phyloP scores from a whole-genome alignment of 2,329 filamentous ascomycete genomes.

The Claviceps paspali region DNA sequence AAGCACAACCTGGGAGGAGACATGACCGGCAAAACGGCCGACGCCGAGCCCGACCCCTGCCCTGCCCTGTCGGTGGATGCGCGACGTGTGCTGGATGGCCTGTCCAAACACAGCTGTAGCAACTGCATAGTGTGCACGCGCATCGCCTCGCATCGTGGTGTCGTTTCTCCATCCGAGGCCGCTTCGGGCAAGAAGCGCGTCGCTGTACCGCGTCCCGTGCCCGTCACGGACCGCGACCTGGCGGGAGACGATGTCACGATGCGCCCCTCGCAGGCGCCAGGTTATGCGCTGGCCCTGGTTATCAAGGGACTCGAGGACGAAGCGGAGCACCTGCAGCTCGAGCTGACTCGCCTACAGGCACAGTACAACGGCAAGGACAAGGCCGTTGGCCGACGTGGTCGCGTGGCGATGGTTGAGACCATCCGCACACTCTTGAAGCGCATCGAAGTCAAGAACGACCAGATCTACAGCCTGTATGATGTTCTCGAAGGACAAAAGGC shows the following conservation, averaged over 20 bases:
- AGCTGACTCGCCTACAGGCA: slow-evolving; percentile 45
- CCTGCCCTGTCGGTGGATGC: slow-evolving; percentile 36
- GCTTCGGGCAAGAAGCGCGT: slow-evolving; percentile 40
- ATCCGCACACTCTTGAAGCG: slow-evolving; percentile 47
- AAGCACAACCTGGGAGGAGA: slow-evolving; percentile 10
- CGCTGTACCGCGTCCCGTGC: slow-evolving; percentile 46
- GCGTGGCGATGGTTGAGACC: slow-evolving; percentile 42
- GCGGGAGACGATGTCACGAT: slow-evolving; percentile 37
- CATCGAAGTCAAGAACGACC: slow-evolving; percentile 59
- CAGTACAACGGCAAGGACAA: slow-evolving; percentile 54
- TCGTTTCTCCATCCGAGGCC: slow-evolving; percentile 22
- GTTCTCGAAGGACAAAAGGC: slow-evolving; percentile 67
- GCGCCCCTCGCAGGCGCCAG: slow-evolving; percentile 54
- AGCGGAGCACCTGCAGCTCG: slow-evolving; percentile 57
- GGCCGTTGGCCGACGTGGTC: slow-evolving; percentile 46
- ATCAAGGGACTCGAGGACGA: slow-evolving; percentile 74
- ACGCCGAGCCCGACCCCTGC: slow-evolving; percentile 18
- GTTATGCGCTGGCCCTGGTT: slow-evolving; percentile 61
- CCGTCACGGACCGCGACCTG: slow-evolving; percentile 46
- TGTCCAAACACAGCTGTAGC: slow-evolving; percentile 38
- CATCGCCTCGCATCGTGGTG: slow-evolving; percentile 30
- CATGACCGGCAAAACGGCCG: slow-evolving; percentile 12
- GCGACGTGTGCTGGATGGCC: slow-evolving; percentile 34
- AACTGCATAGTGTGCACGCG: slow-evolving; percentile 44
- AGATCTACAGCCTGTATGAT: slow-evolving; percentile 72